Base-by-base conservation (phyloP, 352 stramenopile species). In the Pseudoperonospora humuli region DNA sequence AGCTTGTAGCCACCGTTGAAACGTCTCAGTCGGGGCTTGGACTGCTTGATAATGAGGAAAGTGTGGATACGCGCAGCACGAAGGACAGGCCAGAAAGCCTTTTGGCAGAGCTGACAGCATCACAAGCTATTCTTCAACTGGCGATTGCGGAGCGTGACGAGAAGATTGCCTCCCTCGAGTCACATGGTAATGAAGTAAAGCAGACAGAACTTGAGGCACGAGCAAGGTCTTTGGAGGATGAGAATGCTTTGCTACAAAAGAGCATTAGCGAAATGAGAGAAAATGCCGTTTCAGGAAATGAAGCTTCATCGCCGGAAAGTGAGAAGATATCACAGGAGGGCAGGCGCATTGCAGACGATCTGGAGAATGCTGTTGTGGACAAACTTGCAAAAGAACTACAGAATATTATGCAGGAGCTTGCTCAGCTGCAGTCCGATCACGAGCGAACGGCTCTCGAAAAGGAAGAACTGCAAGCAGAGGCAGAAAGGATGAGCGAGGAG, bases 381-480 rank as follows among this genome's bases (percentile, higher is more conserved):
- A 53, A 67, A 24, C 53, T 67, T 37, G 53, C 48, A 8, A 20
- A 40, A 33, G 35, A 75, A 41, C 25, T 78, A n/a, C 45, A 68
- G 36, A 38, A 53, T 20, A 61, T 78, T 23, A 52, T 75, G 43
- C 50, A 65, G 26, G 67, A 75, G 24, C 23, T 75, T 33, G 35
- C 50, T 2, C 58, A 68, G 21, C 19, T 75, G 41, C 63, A 58
- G 25, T 50, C 44, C 0, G 44, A 59, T 24, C 40, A 70, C 15
- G 54, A 74, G 33, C 41, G 43, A 45, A 46, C 60, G 1, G 53
- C 53, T 24, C 41, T 52, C n/a, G 66, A 70, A 39, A 67, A 68
- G 28, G 41, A 77, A 20, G 50, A 58, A 10, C 40, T 67, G 2
- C 45, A 68, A 10, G 40, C 49, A 2, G 54, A 72, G 49, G 64